Evolutionary conservation across 495 filamentous ascomycete genomes (phyloP), one percentile per base, ranked within the genome.

Genomic region (Aspergillus kassunensis): DNA sequence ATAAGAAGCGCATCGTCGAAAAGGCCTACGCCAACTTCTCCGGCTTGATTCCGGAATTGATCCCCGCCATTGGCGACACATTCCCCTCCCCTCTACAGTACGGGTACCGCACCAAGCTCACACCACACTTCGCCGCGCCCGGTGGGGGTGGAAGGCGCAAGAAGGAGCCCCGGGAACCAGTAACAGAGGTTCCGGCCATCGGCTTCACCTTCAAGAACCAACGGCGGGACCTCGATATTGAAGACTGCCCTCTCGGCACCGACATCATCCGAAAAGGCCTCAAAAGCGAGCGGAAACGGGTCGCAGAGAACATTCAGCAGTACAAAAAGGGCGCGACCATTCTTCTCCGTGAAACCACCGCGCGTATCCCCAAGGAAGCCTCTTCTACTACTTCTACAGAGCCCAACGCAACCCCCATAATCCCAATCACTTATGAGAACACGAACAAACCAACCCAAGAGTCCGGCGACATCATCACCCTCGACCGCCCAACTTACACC

Each of bases 231-330:
- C 67, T 98, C 44, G 93, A 98, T 66, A 96, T 98, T 49, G 93
- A 98, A 64, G 93, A 98, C 62, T 98, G 93, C 60, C 93, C 93
- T 5, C 90, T 98, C 57, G 93, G 88, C 21, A 97, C 93, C 6
- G 86, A 91, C 34, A 84, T 85, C 21, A 83, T 98, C 19, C 78
- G 88, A 29, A 71, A 75, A 46, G 93, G 91, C 1, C 77, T 96
- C 61, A 84, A 77, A 58, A 75, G 67, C 2, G 90, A 95, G 71
- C 76, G 93, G 21, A 77, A 77, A 56, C 77, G 84, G 40, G 84
- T 97, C 49, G 72, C 73, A 0, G 71, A 80, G 18, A 86, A 95
- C 49, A 78, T 91, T 49, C 64, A 71, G 6, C 83, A 80, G 12
- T 97, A 88, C 70, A 83, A 75, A 44, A 81, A 79, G 57, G 93